Conservation (phyloP, 1,284 basidiomycete genomes). For the Ustilago trichophora region DNA sequence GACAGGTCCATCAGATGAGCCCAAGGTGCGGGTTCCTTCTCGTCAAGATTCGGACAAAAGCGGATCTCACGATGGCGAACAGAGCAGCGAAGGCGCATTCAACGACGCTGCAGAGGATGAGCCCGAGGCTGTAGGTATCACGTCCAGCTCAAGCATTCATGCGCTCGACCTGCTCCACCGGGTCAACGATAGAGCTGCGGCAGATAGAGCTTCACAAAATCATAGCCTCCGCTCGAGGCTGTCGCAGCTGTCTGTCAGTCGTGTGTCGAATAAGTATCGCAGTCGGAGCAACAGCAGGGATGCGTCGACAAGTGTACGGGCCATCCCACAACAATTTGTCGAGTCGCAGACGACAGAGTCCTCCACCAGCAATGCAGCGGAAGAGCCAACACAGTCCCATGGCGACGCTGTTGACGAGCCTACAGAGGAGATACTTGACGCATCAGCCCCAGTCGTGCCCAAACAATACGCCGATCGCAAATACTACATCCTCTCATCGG, state of each 20-base stretch:
- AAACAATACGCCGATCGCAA: conserved; percentile 39
- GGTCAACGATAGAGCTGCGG: conserved; percentile 39
- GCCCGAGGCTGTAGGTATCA: conserved; percentile 29
- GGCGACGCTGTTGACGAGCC: neutral
- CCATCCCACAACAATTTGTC: conserved; percentile 10
- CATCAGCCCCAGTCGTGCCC: neutral
- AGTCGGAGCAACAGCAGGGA: conserved; percentile 29
- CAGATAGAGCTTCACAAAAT: conserved; percentile 15
- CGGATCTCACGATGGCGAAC: conserved; percentile 1
- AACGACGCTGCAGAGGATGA: conserved; percentile 23
- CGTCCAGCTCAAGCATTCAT: conserved; percentile 27
- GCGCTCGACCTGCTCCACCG: conserved; percentile 39
- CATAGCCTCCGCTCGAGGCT: conserved; percentile 18
- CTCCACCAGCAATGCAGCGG: neutral
- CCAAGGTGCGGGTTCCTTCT: conserved; percentile 2
- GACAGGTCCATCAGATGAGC: neutral
- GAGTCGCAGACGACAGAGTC: neutral
- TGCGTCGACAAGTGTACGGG: neutral
- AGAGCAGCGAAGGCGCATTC: conserved; percentile 17
- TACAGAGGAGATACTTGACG: neutral
- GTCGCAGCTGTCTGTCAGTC: conserved; percentile 30
- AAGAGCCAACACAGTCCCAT: neutral
- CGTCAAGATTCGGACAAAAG: conserved; percentile 3
- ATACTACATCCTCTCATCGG: conserved; percentile 56
- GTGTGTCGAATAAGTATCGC: conserved; percentile 13